These are phyloP conservation scores for Alternaria triticina DNA, from an alignment of 2,329 filamentous ascomycete genomes.

Conservation along the genomic window DNA sequence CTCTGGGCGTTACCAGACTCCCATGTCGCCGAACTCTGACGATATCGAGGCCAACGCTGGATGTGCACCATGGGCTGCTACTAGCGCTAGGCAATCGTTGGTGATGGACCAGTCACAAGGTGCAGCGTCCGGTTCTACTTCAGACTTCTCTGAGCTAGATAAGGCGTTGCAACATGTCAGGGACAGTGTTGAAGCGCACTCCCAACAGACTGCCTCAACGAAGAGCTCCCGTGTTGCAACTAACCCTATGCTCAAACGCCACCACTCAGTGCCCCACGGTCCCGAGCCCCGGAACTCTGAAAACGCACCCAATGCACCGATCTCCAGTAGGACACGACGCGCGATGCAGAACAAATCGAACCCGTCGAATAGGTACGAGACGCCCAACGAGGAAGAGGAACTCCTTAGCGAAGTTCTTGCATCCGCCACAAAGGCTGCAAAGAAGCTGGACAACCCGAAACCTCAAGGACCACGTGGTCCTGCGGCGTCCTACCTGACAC, in stretches of 20 bases:
- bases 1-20: conserved; percentile 86
- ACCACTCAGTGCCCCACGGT: conserved; percentile 55
- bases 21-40: conserved; percentile 78
- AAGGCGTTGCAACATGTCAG: conserved; percentile 66
- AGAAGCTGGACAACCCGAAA: conserved; percentile 66
- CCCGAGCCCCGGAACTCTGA: conserved; percentile 64
- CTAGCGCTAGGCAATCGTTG: conserved; percentile 84
- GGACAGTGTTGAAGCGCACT: conserved; percentile 60
- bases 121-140: conserved; percentile 55
- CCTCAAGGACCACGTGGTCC: conserved; percentile 61
- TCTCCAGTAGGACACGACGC: conserved; percentile 80
- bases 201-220: conserved; percentile 36
- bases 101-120: conserved; percentile 65
- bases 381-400: conserved; percentile 95
- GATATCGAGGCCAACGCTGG: conserved; percentile 93
- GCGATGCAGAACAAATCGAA: conserved; percentile 73
- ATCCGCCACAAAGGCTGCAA: conserved; percentile 77
- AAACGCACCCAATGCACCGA: conserved; percentile 60
- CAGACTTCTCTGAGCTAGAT: conserved; percentile 66
- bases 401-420: conserved; percentile 86
- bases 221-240: conserved; percentile 50
- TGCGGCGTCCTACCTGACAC: conserved; percentile 70
- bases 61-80: conserved; percentile 81
- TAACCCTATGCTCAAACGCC: conserved; percentile 56
- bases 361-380: conserved; percentile 85